These are phyloP conservation scores for Trypanosoma boissoni DNA, from an alignment of 208 protist species.

Conservation along the genomic window DNA sequence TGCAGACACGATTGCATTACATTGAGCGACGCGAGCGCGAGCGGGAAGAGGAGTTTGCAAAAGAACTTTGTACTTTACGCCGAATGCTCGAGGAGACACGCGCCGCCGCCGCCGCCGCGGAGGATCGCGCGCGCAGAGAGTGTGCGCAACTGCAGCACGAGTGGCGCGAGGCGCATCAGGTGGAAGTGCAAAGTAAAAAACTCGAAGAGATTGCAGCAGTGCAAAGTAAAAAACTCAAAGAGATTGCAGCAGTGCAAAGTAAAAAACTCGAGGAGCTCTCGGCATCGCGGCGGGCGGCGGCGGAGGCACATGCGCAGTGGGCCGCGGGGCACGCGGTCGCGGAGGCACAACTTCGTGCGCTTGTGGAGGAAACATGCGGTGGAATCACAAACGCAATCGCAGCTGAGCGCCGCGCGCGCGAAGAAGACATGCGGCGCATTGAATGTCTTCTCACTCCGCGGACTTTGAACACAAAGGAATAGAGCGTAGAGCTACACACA, in stretches of 20 bases:
- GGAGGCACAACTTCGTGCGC: not conserved
- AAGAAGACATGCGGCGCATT: conserved; percentile 15
- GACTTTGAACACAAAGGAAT: too few species aligned
- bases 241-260: too few species aligned
- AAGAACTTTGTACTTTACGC: not conserved
- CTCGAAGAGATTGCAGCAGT: too few species aligned
- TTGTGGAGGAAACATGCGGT: conserved; percentile 19
- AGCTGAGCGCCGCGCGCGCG: conserved; percentile 10
- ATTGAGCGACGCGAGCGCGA: conserved; percentile 18
- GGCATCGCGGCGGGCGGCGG: too few species aligned
- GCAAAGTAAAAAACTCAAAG: too few species aligned
- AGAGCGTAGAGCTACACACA: too few species aligned
- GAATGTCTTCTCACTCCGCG: conserved; percentile 16
- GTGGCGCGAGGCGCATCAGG: not conserved
- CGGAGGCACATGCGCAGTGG: not conserved
- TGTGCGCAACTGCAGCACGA: conserved; percentile 12
- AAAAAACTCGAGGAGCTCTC: too few species aligned
- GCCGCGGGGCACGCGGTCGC: not conserved
- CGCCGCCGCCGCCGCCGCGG: not conserved
- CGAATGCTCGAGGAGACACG: conserved; percentile 4
- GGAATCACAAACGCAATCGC: conserved; percentile 10
- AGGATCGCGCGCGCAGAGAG: not conserved
- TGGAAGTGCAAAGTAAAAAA: too few species aligned
- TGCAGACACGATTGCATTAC: conserved; percentile 16
- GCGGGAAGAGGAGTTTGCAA: conserved; percentile 10